Base-by-base conservation (phyloP, 225 moss, liverwort and hornwort species). In the Bryoerythrophyllum caledonicum region DNA sequence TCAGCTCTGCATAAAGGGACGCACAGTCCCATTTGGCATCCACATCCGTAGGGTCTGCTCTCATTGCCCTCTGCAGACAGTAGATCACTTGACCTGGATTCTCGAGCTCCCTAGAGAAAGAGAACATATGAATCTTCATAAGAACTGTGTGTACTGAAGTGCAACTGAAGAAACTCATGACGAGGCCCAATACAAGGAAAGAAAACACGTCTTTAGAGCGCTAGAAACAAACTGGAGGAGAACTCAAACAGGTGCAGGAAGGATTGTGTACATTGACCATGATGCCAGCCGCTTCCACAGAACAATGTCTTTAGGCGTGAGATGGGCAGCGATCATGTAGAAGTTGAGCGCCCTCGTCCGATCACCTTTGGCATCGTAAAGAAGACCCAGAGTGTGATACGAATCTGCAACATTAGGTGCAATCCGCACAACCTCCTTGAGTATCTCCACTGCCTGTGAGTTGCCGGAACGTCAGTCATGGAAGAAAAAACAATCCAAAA, bases 1-100 rank as follows among this genome's bases (percentile, higher is more conserved):
- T 86, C 25, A 88, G 74, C 78, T 99, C 99, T 37, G 93, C 89
- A 79, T 87, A 99, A 17, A 99, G 86, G 25, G 95, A 95, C 60
- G 95, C 99, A 74, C 93, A 91, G 72, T 99, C 99, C 94, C 95
- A 99, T 71, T 95, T 99, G 61, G 99, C 95, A 84, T 99, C 99
- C 38, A 90, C 91, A 78, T 99, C 99, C 64, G 90, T 89, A 56
- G 95, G 85, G 85, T 99, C 99, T 71, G 99, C 93, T 90, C 90
- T 92, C 71, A 93, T 93, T 62, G 99, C 95, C 82, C 91, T 99
- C 44, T 87, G 89, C 87, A 99, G 82, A 72, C 95, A 99, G 65
- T 95, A 99, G 40, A 99, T 93, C 13, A 99, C 95, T 82, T 99
- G 99, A 60, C 91, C 95, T 69, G 91, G 76, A 70, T 99, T 99